A percentile compares a stretch with the other conserved stretches of the same genome.
Conservation (phyloP, 2,329 filamentous ascomycete genomes). For the Pyricularia pennisetigena region DNA sequence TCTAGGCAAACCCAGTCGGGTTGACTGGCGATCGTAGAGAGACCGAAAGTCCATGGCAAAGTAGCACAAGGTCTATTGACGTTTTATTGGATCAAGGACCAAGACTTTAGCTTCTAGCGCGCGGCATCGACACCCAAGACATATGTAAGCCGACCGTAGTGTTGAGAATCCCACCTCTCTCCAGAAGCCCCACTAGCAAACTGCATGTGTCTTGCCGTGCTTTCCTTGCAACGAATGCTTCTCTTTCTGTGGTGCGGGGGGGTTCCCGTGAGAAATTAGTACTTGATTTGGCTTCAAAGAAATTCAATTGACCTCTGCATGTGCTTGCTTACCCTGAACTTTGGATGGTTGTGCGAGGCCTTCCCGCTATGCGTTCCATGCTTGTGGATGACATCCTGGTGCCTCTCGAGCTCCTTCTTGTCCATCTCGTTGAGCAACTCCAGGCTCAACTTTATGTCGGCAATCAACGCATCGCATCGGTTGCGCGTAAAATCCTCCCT, state of each 20-base stretch:
- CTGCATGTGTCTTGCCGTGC: slow-evolving; percentile 78
- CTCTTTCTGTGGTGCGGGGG: slow-evolving; percentile 45
- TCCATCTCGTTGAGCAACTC: slow-evolving; percentile 67
- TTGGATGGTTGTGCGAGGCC: slow-evolving; percentile 39
- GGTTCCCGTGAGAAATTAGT: background rate
- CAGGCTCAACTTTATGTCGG: slow-evolving; percentile 70
- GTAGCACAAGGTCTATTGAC: background rate
- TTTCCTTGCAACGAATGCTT: slow-evolving; percentile 83
- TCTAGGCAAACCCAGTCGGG: too few relatives aligned
- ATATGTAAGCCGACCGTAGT: background rate
- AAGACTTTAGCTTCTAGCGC: background rate
- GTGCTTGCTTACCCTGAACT: slow-evolving; percentile 36
- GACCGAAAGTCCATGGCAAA: background rate
- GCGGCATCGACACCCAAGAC: too few relatives aligned
- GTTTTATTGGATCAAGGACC: background rate
- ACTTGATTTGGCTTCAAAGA: background rate
- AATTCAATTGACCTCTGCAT: background rate
- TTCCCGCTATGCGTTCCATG: slow-evolving; percentile 45
- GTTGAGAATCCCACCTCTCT: background rate
- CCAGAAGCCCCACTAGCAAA: slow-evolving; percentile 47
- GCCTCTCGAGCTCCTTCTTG: slow-evolving; percentile 56
- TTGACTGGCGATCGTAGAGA: too few relatives aligned
- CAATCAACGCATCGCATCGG: slow-evolving; percentile 69
- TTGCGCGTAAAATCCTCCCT: slow-evolving; percentile 83
- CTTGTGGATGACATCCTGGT: slow-evolving; percentile 53